Conservation (phyloP, 805 yeast genomes). For the Candida cerambycidarum region DNA sequence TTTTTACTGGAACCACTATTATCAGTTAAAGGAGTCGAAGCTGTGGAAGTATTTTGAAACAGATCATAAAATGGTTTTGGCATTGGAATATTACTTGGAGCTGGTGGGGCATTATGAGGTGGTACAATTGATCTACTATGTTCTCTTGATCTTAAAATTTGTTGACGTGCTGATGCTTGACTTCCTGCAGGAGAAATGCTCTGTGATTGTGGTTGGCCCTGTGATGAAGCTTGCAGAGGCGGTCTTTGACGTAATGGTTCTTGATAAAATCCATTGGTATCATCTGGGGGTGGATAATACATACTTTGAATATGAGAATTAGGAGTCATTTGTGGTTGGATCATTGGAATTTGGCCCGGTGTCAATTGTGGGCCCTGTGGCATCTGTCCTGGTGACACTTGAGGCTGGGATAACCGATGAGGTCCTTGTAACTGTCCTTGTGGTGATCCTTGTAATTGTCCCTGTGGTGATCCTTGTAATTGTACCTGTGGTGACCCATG, state of each 20-base stretch:
- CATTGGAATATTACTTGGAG: slow-evolving; percentile 15
- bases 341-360: neutral
- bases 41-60: neutral
- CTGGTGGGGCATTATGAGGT: slow-evolving; percentile 15
- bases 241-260: neutral
- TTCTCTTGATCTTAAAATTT: slow-evolving; percentile 5
- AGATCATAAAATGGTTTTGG: slow-evolving; percentile 4
- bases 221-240: slow-evolving; percentile 1
- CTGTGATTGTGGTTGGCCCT: slow-evolving; percentile 1
- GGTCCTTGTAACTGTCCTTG: neutral
- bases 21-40: neutral
- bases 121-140: slow-evolving; percentile 10
- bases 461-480: neutral
- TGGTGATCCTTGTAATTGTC: neutral
- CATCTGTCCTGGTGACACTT: slow-evolving; percentile 10
- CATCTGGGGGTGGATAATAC: slow-evolving; percentile 2
- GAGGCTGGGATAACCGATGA: slow-evolving; percentile 2
- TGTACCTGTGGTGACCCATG: neutral
- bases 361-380: slow-evolving; percentile 6
- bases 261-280: neutral
- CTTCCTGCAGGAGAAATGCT: slow-evolving; percentile 1
- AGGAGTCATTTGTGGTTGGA: neutral
- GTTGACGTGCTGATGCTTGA: slow-evolving; percentile 12
- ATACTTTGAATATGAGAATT: too few relatives aligned
- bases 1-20: neutral